phyloP scores from a whole-genome alignment of 2,329 filamentous ascomycete genomes.

The Ceratocystis alfenasii region DNA sequence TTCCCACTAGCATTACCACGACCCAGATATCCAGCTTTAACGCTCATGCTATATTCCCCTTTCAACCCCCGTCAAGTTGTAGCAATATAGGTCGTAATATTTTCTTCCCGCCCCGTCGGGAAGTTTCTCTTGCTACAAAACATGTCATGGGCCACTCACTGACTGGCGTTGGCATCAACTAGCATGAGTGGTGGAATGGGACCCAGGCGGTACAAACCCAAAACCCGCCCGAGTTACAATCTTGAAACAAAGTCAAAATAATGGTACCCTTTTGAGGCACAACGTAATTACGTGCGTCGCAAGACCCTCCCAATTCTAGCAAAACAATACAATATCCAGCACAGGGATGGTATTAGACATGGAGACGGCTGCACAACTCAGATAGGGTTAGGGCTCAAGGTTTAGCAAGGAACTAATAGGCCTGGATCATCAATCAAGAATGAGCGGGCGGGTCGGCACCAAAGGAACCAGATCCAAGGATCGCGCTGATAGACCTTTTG shows the following conservation, averaged over 20 bases:
- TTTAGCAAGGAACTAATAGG: no score
- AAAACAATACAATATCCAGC: neutral
- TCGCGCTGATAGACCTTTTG: neutral
- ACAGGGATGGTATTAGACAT: neutral
- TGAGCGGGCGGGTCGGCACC: neutral
- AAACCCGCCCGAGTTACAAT: neutral
- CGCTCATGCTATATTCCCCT: neutral
- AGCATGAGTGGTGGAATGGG: constrained; percentile 3
- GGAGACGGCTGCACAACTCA: neutral
- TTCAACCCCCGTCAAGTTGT: neutral
- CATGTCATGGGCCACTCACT: neutral
- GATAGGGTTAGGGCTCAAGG: no score
- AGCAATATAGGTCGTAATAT: neutral
- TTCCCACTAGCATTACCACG: neutral
- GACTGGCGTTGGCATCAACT: constrained; percentile 3
- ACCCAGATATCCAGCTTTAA: neutral
- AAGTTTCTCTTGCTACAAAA: constrained; percentile 9
- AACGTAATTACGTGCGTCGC: neutral
- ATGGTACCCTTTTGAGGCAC: neutral
- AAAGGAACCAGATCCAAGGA: constrained; percentile 1
- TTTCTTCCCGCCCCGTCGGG: neutral
- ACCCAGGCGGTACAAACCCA: neutral
- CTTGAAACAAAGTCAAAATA: constrained; percentile 8
- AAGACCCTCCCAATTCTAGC: neutral
- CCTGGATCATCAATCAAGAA: neutral